phyloP scores from a whole-genome alignment of 352 stramenopile genomes.

The Albugo laibachii region DNA sequence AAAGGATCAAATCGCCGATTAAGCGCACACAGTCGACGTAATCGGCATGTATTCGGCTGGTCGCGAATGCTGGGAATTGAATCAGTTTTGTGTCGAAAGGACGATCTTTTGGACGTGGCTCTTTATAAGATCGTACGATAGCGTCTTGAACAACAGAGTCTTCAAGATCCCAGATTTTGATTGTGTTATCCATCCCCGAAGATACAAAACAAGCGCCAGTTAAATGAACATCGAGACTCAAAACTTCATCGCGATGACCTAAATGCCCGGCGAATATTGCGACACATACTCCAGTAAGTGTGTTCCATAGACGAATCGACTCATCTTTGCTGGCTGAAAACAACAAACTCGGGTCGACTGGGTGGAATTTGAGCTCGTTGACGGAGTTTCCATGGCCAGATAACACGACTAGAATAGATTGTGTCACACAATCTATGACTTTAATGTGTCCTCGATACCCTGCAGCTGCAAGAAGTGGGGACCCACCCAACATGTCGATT shows the following conservation, averaged over 20 bases:
- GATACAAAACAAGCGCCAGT: constrained; percentile 77
- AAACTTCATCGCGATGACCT: constrained; percentile 78
- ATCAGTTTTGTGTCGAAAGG: constrained; percentile 71
- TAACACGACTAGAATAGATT: constrained; percentile 57
- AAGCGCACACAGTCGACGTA: constrained; percentile 81
- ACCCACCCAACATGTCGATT: constrained; percentile 39
- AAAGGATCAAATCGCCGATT: constrained; percentile 55
- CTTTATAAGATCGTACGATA: constrained; percentile 56
- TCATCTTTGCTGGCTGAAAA: constrained; percentile 86
- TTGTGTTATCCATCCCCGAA: constrained; percentile 83
- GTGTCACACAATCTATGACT: constrained; percentile 60
- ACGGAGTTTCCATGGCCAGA: constrained; percentile 83
- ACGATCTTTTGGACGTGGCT: constrained; percentile 29
- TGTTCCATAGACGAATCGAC: constrained; percentile 85
- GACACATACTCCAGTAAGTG: constrained; percentile 65
- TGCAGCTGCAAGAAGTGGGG: constrained; percentile 44
- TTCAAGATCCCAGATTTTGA: constrained; percentile 88
- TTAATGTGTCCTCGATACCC: constrained; percentile 66
- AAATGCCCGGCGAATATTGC: constrained; percentile 85
- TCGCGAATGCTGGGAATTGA: constrained; percentile 84
- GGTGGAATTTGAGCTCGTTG: constrained; percentile 85
- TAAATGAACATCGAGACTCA: constrained; percentile 80
- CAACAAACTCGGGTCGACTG: constrained; percentile 73
- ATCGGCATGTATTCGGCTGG: constrained; percentile 79
- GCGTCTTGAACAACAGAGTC: constrained; percentile 42